phyloP scores from a whole-genome alignment of 495 filamentous ascomycete species.

The Xylaria scruposa region DNA sequence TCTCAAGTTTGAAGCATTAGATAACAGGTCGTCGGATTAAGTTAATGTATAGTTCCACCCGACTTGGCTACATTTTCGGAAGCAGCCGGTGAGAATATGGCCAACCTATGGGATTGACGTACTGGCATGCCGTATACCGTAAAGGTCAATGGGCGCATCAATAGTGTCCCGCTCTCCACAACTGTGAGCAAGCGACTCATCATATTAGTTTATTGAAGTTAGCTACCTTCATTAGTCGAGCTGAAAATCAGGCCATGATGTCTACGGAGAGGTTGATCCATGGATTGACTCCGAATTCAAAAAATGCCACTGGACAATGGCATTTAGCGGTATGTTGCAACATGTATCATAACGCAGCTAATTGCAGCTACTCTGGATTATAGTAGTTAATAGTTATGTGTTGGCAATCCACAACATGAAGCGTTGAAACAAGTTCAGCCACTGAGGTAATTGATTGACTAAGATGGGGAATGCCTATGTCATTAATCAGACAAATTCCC shows the following conservation, averaged over 20 bases:
- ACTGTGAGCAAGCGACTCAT: background rate
- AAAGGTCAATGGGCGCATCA: constrained; percentile 6
- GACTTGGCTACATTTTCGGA: background rate
- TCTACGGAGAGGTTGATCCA: background rate
- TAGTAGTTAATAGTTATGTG: background rate
- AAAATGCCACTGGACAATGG: background rate
- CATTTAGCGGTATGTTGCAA: background rate
- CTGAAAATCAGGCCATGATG: background rate
- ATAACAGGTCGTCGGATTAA: background rate
- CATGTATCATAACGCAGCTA: constrained; percentile 1
- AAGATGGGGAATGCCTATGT: background rate
- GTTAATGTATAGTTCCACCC: background rate
- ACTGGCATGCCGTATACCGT: background rate
- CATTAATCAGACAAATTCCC: background rate
- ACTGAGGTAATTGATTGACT: background rate
- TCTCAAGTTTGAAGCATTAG: background rate
- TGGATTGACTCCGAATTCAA: background rate
- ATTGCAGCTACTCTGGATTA: background rate
- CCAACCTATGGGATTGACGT: background rate
- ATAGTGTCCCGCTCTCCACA: constrained; percentile 6
- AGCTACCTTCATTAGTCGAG: background rate
- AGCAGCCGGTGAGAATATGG: background rate
- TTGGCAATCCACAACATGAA: background rate
- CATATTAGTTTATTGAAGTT: background rate
- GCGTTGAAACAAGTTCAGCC: background rate